Evolutionary conservation across 192 early-diverging fungal species (phyloP), one percentile per base, ranked within the genome.

Genomic region (Anaeromyces robustus): DNA sequence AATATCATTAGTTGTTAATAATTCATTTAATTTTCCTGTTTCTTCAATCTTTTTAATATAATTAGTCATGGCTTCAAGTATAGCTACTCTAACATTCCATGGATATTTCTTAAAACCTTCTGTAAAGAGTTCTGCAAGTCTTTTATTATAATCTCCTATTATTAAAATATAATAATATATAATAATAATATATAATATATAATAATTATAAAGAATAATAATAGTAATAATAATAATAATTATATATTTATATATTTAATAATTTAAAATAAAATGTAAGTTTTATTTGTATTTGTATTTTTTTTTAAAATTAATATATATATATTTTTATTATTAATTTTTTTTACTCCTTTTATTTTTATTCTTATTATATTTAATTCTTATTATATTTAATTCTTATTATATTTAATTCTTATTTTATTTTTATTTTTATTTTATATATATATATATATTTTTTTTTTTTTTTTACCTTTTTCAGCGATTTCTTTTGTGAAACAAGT

Each of bases 1-100:
- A 16, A 41, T 13, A 41, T 41, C 14, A 16, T 9, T 2, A 41
- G 12, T 16, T 1, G 39, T 41, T 41, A 41, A 16, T 7, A 41
- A 16, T 41, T 16, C 39, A 41, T 41, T 41, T 41, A 41, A 41
- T 41, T 41, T 7, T 1, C 14, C 39, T 4, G 39, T 41, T 41
- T 41, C 39, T 16, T 41, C 14, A 16, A 41, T 7, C 13, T 41
- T 41, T 41, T 41, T 41, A 41, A 41, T 9, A 41, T 16, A 41
- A 12, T 41, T 1, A 41, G 7, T 41, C 14, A 96, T 77, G 12
- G 90, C 88, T 29, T 94, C 92, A 37, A 96, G 84, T 22, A 94
- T 87, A 14, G 91, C 90, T 4, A 93, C 82, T 12, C 92, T 87
- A 7, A 94, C 91, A 83, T 96, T 96, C 96, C 96, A 97, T 29